Conservation (phyloP, 768 basidiomycete genomes). For the Kwoniella sp. region DNA sequence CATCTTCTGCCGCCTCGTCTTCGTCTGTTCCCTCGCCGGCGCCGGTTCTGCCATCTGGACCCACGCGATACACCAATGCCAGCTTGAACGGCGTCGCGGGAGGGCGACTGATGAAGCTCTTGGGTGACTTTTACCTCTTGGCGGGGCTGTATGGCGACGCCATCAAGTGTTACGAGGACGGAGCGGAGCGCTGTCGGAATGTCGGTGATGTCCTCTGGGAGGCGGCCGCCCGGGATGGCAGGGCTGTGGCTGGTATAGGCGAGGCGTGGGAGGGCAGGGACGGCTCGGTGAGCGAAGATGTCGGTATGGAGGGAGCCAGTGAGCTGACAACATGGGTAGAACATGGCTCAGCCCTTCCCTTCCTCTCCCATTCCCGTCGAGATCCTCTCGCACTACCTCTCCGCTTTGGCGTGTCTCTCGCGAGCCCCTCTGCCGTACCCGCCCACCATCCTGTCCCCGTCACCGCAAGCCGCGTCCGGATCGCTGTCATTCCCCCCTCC, state of each 20-base stretch:
- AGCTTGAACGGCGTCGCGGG: slow-evolving; percentile 69
- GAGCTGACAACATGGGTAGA: slow-evolving; percentile 14
- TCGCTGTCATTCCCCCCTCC: slow-evolving; percentile 51
- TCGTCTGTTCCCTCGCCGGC: slow-evolving; percentile 4
- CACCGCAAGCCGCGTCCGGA: slow-evolving; percentile 53
- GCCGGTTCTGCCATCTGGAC: slow-evolving; percentile 7
- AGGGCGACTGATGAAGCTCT: slow-evolving; percentile 78
- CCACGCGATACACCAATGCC: slow-evolving; percentile 61
- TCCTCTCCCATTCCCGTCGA: slow-evolving; percentile 23
- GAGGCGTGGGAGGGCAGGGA: slow-evolving; percentile 65
- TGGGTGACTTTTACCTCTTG: slow-evolving; percentile 82
- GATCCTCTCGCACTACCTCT: slow-evolving; percentile 31
- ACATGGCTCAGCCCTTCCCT: slow-evolving; percentile 28
- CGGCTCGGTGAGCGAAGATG: slow-evolving; percentile 27
- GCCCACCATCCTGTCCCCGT: slow-evolving; percentile 36
- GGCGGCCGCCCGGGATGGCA: slow-evolving; percentile 77
- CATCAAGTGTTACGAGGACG: slow-evolving; percentile 78
- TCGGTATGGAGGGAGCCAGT: not conserved
- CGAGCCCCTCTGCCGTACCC: slow-evolving; percentile 37
- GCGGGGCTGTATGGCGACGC: slow-evolving; percentile 83
- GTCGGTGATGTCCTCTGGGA: slow-evolving; percentile 81
- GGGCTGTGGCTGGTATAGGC: slow-evolving; percentile 71
- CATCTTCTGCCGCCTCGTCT: slow-evolving; percentile 27
- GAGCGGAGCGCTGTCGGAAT: slow-evolving; percentile 67
- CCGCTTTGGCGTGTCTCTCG: slow-evolving; percentile 32